A percentile compares a stretch with the other conserved stretches of the same genome.
Conservation (phyloP, 257 asterid species). For the Dorcoceras hygrometricum region DNA sequence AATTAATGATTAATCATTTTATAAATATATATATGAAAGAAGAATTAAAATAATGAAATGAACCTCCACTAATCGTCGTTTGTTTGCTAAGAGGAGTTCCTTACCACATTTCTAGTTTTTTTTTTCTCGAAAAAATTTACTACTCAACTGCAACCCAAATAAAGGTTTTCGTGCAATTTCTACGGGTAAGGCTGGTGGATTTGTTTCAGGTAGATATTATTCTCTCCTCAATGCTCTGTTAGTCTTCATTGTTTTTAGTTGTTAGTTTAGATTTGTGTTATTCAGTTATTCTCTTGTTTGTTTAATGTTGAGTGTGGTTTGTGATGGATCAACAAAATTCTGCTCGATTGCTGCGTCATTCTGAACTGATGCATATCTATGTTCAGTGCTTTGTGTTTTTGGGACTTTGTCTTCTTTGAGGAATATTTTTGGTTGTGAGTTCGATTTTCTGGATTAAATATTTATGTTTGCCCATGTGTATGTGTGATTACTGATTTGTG, state of each 20-base stretch:
- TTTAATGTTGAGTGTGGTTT: too few relatives aligned
- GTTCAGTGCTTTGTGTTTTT: not conserved
- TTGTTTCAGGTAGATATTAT: not conserved
- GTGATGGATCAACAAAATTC: constrained; percentile 28
- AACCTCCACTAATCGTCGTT: not conserved
- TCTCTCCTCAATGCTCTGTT: too few relatives aligned
- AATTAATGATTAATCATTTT: not conserved
- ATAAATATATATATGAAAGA: too few relatives aligned
- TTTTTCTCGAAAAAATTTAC: too few relatives aligned
- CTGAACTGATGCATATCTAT: not conserved
- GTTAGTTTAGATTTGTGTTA: not conserved
- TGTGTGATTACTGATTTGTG: too few relatives aligned
- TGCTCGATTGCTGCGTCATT: not conserved
- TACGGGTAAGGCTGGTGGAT: not conserved
- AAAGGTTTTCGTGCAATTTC: too few relatives aligned
- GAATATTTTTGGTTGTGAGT: not conserved
- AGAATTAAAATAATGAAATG: not conserved
- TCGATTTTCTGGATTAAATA: not conserved
- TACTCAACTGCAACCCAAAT: not conserved
- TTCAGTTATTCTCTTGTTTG: too few relatives aligned
- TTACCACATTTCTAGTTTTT: not conserved
- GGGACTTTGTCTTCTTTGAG: not conserved
- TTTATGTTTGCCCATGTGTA: too few relatives aligned
- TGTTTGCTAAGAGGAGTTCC: not conserved
- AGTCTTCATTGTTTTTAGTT: not conserved